Evolutionary conservation across 2,329 filamentous ascomycete species (phyloP), one percentile per base, ranked within the genome.

Genomic region (Tolypocladium album): DNA sequence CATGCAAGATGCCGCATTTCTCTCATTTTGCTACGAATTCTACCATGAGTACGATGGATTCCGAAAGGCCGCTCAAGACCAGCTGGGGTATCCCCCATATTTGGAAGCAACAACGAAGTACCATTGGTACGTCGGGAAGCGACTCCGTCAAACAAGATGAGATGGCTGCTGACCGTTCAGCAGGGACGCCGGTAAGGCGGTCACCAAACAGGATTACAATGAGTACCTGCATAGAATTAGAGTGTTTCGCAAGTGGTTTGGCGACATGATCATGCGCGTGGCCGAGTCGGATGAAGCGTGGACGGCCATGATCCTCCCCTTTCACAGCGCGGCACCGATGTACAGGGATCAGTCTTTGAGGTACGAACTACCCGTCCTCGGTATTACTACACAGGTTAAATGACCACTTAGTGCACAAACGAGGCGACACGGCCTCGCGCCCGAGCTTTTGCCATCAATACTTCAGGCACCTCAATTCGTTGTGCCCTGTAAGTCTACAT

Each of bases 241-340:
- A 1, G 61, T 70, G 1, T 74, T 73, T 56, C 65, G 61, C 11
- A 55, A 62, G 24, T 75, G 73, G 73, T 74, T 75, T 60, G 57
- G 64, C 24, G 24, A 67, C 27, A 64, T 66, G 5, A 61, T 75
- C 60, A 65, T 70, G 60, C 8, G 60, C 1, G 57, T 58, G 3
- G 58, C 62, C 34, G 15, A 63, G 6, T 62, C 62, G 45, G 60
- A 63, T 47, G 62, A 66, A 15, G 43, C 64, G 22, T 63, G 68
- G 22, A 60, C 65, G 1, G 63, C 72, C 36, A 59, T 74, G 57
- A 53, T 75, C 5, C 59, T 73, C 7, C 72, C 71, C 11, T 67
- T 66, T 40, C 64, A 59, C 8, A 58, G 60, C 20, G 58, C 60
- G 17, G 61, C 63, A 56, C 58, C 66, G 38, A 60, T 59, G 31